These are phyloP conservation scores for Aechmea fasciata DNA, from an alignment of 176 grass and related monocot genomes.

Conservation along the genomic window DNA sequence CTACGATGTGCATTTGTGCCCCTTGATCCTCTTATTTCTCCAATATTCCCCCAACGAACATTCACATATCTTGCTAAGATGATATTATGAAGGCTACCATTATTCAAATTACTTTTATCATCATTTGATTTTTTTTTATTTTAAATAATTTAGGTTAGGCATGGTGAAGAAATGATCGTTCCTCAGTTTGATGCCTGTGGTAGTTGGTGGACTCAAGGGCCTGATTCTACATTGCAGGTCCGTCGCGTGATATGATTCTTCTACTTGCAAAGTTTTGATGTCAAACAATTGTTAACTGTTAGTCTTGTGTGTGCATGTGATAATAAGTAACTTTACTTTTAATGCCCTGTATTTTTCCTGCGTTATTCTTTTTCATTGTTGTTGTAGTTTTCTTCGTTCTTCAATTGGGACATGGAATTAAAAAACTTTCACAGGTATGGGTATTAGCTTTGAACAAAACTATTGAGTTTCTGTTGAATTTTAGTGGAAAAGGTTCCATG, in stretches of 20 bases:
- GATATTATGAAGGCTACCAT: conserved; percentile 7
- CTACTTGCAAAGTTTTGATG: not conserved
- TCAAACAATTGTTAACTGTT: not conserved
- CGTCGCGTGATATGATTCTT: not conserved
- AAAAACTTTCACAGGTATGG: too few relatives aligned
- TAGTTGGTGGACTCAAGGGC: conserved; percentile 99
- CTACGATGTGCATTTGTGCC: not conserved
- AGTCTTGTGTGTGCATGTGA: not conserved
- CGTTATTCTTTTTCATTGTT: too few relatives aligned
- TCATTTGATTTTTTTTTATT: conserved; percentile 16
- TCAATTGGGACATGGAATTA: too few relatives aligned
- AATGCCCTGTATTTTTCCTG: not conserved
- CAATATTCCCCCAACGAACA: not conserved
- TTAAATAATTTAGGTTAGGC: conserved; percentile 36
- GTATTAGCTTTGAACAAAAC: too few relatives aligned
- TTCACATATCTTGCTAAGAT: conserved; percentile 4
- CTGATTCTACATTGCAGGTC: conserved; percentile 86
- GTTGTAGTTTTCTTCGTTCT: too few relatives aligned
- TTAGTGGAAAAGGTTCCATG: too few relatives aligned
- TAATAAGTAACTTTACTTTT: not conserved
- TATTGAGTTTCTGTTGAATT: too few relatives aligned
- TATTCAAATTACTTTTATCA: conserved; percentile 1
- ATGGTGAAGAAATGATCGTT: conserved; percentile 48
- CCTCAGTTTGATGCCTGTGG: conserved; percentile 95
- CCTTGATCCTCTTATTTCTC: not conserved